A percentile compares a stretch with the other conserved stretches of the same genome.
These are phyloP conservation scores for Trypanosoma avium DNA, from an alignment of 208 protist genomes.

Conservation along the genomic window DNA sequence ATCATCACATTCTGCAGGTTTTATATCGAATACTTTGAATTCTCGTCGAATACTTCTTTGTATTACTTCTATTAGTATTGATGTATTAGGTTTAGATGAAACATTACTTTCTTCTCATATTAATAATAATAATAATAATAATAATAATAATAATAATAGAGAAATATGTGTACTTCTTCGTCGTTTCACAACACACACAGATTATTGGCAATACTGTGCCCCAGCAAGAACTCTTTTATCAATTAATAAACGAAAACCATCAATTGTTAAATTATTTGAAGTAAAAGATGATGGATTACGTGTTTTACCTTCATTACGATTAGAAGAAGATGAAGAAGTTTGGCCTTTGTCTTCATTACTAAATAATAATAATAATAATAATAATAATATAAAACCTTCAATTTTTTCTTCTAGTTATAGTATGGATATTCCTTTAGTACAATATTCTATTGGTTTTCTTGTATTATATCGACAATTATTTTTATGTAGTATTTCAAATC, in stretches of 20 bases:
- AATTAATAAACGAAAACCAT: slow-evolving; percentile 38
- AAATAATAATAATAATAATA: background rate
- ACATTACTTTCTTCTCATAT: background rate
- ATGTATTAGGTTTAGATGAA: slow-evolving; percentile 34
- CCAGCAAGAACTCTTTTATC: slow-evolving; percentile 29
- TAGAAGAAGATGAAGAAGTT: slow-evolving; percentile 15
- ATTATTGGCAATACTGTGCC: slow-evolving; percentile 43
- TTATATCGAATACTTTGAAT: background rate
- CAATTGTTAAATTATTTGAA: slow-evolving; percentile 50
- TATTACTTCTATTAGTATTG: slow-evolving; percentile 50
- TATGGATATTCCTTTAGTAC: slow-evolving; percentile 31
- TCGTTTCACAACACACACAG: slow-evolving; percentile 48
- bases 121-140: background rate
- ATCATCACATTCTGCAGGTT: background rate
- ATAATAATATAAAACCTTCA: background rate
- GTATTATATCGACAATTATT: slow-evolving; percentile 43
- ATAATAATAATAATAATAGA: background rate
- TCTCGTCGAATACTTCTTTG: slow-evolving; percentile 33
- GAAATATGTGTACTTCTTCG: slow-evolving; percentile 28
- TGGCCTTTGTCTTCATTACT: too few relatives aligned
- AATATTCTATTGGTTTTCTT: slow-evolving; percentile 35
- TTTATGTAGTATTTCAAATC: slow-evolving; percentile 32
- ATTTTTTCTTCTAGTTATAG: slow-evolving; percentile 14
- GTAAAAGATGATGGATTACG: slow-evolving; percentile 17
- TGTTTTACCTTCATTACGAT: background rate